Conservation (phyloP, 306 rosid genomes). For the Sicyos edulis region DNA sequence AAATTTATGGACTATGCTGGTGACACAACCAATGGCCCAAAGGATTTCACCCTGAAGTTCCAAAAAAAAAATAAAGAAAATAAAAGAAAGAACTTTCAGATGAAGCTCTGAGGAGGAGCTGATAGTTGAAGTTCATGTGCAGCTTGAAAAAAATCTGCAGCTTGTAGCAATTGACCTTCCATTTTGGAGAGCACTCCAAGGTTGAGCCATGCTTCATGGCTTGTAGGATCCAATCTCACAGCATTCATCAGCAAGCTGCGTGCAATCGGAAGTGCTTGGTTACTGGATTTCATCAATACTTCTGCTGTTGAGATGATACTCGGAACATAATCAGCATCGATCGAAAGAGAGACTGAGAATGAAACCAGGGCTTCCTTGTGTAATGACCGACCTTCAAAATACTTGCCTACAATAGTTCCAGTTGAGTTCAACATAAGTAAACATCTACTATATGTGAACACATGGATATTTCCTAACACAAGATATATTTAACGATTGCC, state of each 20-base stretch:
- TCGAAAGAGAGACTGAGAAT: conserved; percentile 52
- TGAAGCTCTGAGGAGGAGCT: conserved; percentile 57
- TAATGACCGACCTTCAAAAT: conserved; percentile 52
- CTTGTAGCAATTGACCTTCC: conserved; percentile 61
- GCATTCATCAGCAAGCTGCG: conserved; percentile 77
- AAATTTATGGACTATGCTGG: not conserved
- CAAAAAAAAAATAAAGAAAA: no score
- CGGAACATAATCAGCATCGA: conserved; percentile 66
- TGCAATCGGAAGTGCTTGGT: conserved; percentile 55
- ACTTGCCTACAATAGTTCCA: conserved; percentile 35
- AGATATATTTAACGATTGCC: not conserved
- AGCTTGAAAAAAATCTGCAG: conserved; percentile 79
- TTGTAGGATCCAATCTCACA: conserved; percentile 60
- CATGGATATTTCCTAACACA: not conserved
- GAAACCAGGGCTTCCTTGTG: conserved; percentile 66
- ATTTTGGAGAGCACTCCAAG: conserved; percentile 58
- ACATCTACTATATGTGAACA: not conserved
- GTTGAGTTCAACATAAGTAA: not conserved
- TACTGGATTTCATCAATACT: conserved; percentile 51
- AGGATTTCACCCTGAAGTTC: not conserved
- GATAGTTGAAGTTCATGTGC: conserved; percentile 63
- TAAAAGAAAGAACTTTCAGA: conserved; percentile 12
- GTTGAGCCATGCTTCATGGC: conserved; percentile 69
- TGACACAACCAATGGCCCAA: not conserved
- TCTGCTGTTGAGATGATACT: conserved; percentile 65